Evolutionary conservation across 805 yeast species (phyloP), one percentile per base, ranked within the genome.

Genomic region (Lachancea sp.): DNA sequence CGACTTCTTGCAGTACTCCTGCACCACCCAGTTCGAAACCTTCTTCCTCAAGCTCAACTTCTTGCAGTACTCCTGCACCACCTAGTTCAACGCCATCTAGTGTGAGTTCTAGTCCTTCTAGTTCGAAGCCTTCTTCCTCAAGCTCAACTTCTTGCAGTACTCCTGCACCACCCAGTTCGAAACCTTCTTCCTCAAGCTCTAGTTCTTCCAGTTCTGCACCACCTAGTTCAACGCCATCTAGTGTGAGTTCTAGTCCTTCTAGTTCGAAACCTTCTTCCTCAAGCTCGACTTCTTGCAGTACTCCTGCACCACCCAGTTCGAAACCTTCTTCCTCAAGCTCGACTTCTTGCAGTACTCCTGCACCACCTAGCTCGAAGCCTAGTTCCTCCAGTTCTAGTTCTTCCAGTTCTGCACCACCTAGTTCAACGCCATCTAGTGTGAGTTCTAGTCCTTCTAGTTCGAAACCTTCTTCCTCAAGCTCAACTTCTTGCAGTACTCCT

Each of bases 341-440:
- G 16, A 24, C 5, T 17, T 21, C 15, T 19, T 25, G 22, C 34
- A 15, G 15, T 28, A 13, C n/a, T 29, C 29, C 34, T 33, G 29
- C 32, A 21, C 36, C 41, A 38, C 29, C 13, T 28, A 25, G 33
- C 16, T 30, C 29, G 19, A n/a, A 17, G 4, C 21, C 36, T 18
- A 9, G 30, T 17, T 5, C 29, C 20, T 41, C 41, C 15, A 30
- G 32, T 21, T 33, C 45, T 32, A 41, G 34, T 21, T 38, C 41
- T 33, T 26, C 29, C 16, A 24, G 38, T 13, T 31, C 45, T 13
- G 36, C 24, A 12, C 36, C 43, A 34, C 31, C 41, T 4, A 32
- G 41, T 24, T 41, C 45, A 4, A 29, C 41, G 16, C 38, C 38
- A 26, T 20, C 43, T 30, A 34, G 38, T 15, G 19, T 17, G 22